Percentiles rank a stretch among this genome's conserved stretches.
Evolutionary conservation across 2,329 filamentous ascomycete genomes (phyloP).

Genomic region (Magnaporthiopsis incrustans): DNA sequence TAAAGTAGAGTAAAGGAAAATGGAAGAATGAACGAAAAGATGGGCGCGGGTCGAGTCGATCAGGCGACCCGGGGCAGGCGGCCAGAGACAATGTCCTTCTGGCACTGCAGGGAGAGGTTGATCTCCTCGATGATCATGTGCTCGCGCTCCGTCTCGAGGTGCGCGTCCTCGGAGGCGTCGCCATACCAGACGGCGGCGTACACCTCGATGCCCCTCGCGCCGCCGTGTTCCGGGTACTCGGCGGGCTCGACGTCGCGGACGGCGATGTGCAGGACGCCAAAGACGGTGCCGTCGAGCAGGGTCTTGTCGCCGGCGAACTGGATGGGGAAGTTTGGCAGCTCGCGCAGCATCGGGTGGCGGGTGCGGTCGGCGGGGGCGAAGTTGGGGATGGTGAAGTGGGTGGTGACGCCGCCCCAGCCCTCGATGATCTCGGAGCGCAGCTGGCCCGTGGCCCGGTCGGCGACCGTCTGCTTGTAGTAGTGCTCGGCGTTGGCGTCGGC

Average conservation of each 20-base stretch:
- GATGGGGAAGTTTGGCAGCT: conserved; percentile 14
- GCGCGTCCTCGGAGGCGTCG: conserved; percentile 14
- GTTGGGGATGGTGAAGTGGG: conserved; percentile 26
- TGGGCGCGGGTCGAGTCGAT: not conserved
- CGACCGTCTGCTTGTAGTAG: conserved; percentile 18
- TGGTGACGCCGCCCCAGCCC: conserved; percentile 19
- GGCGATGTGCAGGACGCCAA: conserved; percentile 17
- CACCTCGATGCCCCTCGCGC: conserved; percentile 12
- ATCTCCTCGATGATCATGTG: conserved; percentile 18
- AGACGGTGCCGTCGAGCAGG: conserved; percentile 14
- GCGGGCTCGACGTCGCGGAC: conserved; percentile 13
- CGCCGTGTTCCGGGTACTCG: conserved; percentile 6
- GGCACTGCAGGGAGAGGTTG: conserved; percentile 13
- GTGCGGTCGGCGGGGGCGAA: conserved; percentile 17
- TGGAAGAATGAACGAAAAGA: not conserved
- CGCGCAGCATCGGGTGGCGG: conserved; percentile 21
- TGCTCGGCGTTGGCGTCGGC: conserved; percentile 21
- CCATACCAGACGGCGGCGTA: conserved; percentile 18
- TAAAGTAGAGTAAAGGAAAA: not conserved
- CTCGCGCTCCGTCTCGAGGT: conserved; percentile 17
- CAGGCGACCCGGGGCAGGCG: not conserved
- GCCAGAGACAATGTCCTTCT: conserved; percentile 16
- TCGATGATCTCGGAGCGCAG: conserved; percentile 16
- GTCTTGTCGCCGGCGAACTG: conserved; percentile 19
- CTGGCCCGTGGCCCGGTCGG: conserved; percentile 8